Base-by-base conservation (phyloP, 1,139 yeast genomes). In the Arxiozyma bovina region DNA sequence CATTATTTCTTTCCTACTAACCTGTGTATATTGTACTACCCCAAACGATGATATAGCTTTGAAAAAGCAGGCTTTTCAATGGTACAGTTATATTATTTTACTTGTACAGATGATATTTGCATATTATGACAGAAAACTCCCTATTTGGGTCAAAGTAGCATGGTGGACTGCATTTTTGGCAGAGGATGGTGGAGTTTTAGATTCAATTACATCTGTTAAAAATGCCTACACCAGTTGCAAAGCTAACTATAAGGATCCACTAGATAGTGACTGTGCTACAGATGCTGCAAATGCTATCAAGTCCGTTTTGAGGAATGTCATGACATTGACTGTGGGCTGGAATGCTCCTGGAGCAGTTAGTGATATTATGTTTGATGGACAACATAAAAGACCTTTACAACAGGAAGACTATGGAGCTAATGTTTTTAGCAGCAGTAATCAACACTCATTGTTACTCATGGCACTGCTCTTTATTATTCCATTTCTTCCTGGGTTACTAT, bases 121-220 rank as follows among this genome's bases (percentile, higher is more conserved):
- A 12, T 50, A 50, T 22, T 44, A 21, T 34, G 17, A 50, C 40
- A 18, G 18, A 17, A 20, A 17, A 15, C 15, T 11, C 12, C 52
- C 52, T 15, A 25, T 43, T 22, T 43, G 44, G 44, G 45, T 38
- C 4, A 50, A 50, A 23, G 48, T 50, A 9, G 48, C 45, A n/a
- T 50, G 52, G 52, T 50, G 52, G 52, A 40, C 18, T n/a, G 48
- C 44, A 23, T 50, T 45, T 44, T 18, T 44, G 6, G 2, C 52
- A 12, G 52, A 44, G 18, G 52, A 50, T 18, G 52, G 52, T 25
- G 47, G 47, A 9, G 25, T 45, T 21, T 11, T 44, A 5, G 48
- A 50, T 44, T 44, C 45, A 25, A 42, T 17, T 44, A 50, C 3
- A 15, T 42, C 44, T 49, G 44, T 42, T 42, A 30, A 4, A 22